Base-by-base conservation (phyloP, 495 filamentous ascomycete genomes). In the Saxispiralis lemnorum region DNA sequence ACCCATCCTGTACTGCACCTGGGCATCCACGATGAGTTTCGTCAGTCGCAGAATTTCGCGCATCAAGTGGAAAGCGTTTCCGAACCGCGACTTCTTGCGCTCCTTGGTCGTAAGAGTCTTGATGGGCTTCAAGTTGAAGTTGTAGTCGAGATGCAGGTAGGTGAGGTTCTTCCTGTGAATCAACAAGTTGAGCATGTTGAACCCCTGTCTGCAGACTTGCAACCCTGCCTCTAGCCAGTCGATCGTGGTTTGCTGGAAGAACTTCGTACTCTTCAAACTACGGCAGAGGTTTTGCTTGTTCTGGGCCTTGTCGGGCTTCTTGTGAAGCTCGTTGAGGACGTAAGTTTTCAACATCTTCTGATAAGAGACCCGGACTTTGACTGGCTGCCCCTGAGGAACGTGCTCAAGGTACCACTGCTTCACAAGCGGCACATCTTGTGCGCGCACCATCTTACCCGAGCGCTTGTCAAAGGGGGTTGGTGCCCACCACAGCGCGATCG, bases 401-500 rank as follows among this genome's bases (percentile, higher is more conserved):
- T 96, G 92, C 62, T 96, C 86, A 21, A 96, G 66, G 56, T 99
- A 99, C 84, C 85, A 96, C 57, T 96, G 92, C 62, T 99, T 99
- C 35, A 99, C 83, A 15, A 99, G 66, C 7, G 92, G 84, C 16
- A 99, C 89, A 62, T 99, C 92, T 60, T 99, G 83, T 17, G 92
- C 89, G 34, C 92, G 77, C 14, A 95, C 84, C 82, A 92, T 99
- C 51, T 77, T 77, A n/a, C 92, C 92, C n/a, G 86, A 94, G 31
- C 92, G 75, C 52, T 85, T 78, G 60, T 99, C 78, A 60, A 99
- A 99, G 1, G 92, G 92, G 55, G 81, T 92, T 24, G 92, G 92
- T 37, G 92, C 92, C 92, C 92, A 99, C 88, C 92, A 95, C 13
- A 99, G 69, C 31, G 83, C 73, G 56, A 96, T 93, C 16, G 92